These are phyloP conservation scores for Haplosporangium gracile DNA, from an alignment of 192 early-diverging fungal species.

Conservation along the genomic window DNA sequence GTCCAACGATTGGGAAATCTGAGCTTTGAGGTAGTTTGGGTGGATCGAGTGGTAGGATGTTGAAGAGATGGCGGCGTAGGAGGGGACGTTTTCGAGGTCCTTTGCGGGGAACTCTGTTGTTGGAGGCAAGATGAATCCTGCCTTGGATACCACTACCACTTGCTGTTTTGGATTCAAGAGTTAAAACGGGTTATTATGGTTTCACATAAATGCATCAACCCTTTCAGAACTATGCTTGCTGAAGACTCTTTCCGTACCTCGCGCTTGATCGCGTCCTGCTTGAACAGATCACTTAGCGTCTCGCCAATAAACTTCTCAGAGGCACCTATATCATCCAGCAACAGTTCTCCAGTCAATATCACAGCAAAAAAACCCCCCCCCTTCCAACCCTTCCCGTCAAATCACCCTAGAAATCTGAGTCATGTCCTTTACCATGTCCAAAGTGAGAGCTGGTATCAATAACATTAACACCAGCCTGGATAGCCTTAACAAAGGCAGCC, in stretches of 20 bases:
- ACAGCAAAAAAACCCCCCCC: background rate
- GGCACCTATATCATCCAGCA: slow-evolving; percentile 46
- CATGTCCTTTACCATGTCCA: slow-evolving; percentile 64
- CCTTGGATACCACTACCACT: slow-evolving; percentile 62
- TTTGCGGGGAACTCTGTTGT: background rate
- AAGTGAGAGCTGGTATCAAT: slow-evolving; percentile 83
- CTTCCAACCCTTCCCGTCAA: background rate
- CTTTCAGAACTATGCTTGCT: too few relatives aligned
- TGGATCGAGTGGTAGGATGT: slow-evolving; percentile 73
- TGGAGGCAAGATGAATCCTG: slow-evolving; percentile 60
- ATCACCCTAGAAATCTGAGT: background rate
- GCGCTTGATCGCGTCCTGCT: slow-evolving; percentile 52
- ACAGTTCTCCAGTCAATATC: background rate
- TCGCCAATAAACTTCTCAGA: slow-evolving; percentile 73
- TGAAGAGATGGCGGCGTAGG: slow-evolving; percentile 60
- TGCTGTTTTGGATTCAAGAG: slow-evolving; percentile 31
- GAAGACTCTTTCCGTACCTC: slow-evolving; percentile 49
- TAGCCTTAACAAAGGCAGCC: slow-evolving; percentile 66
- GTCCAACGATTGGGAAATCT: slow-evolving; percentile 67
- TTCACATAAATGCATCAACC: background rate
- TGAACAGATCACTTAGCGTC: slow-evolving; percentile 53
- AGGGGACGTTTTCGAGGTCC: slow-evolving; percentile 13
- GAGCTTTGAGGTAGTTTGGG: slow-evolving; percentile 68
- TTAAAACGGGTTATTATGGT: background rate
- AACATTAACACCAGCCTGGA: slow-evolving; percentile 75